phyloP scores from a whole-genome alignment of 768 basidiomycete genomes.

The Suillus luteus region DNA sequence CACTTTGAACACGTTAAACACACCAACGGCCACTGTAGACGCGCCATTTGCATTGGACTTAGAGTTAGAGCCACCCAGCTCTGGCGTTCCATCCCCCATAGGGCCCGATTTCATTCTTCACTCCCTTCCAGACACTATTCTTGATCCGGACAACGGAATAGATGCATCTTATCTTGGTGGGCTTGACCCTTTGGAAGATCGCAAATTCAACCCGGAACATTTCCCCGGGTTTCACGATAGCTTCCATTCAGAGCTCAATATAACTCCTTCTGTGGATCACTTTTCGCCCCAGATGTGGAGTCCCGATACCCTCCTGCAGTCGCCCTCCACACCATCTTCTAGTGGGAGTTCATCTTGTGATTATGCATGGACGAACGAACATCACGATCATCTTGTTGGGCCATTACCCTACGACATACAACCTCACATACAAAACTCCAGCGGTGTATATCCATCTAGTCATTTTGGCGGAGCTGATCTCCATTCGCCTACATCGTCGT shows the following conservation, averaged over 20 bases:
- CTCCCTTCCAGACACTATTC: neutral
- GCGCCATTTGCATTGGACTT: neutral
- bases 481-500: neutral
- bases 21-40: neutral
- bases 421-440: neutral
- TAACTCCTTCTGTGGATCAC: neutral
- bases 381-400: too few relatives aligned
- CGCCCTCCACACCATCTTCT: neutral
- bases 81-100: neutral
- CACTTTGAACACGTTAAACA: neutral
- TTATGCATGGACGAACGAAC: neutral
- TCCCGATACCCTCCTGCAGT: neutral
- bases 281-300: neutral
- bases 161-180: neutral
- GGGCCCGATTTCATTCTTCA: neutral
- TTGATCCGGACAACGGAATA: neutral
- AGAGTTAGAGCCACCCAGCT: neutral
- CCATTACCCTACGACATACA: neutral
- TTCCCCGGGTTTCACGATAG: too few relatives aligned
- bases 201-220: neutral
- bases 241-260: too few relatives aligned
- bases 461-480: too few relatives aligned
- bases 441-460: neutral
- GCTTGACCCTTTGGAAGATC: neutral
- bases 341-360: neutral